Conservation (phyloP, 2,329 filamentous ascomycete species). For the Aspergillus persii region DNA sequence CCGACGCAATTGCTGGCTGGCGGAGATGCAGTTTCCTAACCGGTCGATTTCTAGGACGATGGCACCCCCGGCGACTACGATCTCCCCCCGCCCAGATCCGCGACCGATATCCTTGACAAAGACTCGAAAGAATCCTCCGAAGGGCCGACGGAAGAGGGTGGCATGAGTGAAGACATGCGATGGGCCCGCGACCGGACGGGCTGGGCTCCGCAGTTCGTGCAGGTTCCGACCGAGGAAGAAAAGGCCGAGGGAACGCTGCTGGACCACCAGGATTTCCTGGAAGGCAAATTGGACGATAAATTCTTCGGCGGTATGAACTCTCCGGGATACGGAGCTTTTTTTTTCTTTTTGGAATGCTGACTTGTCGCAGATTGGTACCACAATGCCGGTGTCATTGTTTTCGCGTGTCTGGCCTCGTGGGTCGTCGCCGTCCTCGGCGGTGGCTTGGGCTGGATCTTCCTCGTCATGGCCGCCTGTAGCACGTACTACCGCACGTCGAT, state of each 20-base stretch:
- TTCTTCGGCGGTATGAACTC: constrained; percentile 73
- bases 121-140: constrained; percentile 53
- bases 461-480: constrained; percentile 86
- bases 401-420: constrained; percentile 89
- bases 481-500: constrained; percentile 97
- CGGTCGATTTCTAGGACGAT: constrained; percentile 53
- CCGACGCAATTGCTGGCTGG: background rate
- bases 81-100: constrained; percentile 71
- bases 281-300: constrained; percentile 79
- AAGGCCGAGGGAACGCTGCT: constrained; percentile 64
- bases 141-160: constrained; percentile 50
- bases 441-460: constrained; percentile 86
- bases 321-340: background rate
- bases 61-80: constrained; percentile 69
- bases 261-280: constrained; percentile 85
- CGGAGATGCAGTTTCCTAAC: background rate
- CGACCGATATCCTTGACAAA: constrained; percentile 46
- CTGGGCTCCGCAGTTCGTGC: constrained; percentile 83
- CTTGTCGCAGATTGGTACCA: constrained; percentile 90
- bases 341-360: constrained; percentile 1
- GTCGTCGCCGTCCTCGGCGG: constrained; percentile 84
- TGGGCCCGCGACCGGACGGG: constrained; percentile 64
- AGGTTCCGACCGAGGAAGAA: constrained; percentile 51
- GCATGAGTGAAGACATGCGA: constrained; percentile 56
- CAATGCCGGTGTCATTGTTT: constrained; percentile 89